Evolutionary conservation across 805 yeast species (phyloP), one percentile per base, ranked within the genome.

Genomic region (Zygotorulaspora sp.): DNA sequence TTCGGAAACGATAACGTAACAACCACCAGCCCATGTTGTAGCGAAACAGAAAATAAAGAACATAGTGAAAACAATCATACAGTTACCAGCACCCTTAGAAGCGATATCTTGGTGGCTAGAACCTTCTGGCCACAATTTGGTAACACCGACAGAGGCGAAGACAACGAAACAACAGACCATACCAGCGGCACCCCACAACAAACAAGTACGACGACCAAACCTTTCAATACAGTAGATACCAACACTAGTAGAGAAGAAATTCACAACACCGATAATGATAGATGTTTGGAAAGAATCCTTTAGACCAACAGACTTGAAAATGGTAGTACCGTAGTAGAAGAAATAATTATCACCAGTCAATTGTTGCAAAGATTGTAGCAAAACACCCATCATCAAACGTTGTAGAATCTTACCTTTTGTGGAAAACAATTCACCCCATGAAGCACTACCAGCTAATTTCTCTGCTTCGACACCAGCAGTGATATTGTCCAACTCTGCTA

Each of bases 21-120:
- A 75, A 52, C 74, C 71, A 55, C 85, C 83, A 49, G 84, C 86
- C 86, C 86, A 80, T 18, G 85, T 75, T 32, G 80, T 72, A 19
- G 87, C 86, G 53, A 80, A 80, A 69, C 71, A 78, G 72, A 79
- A 78, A 48, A 80, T 75, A 71, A 69, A 80, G 53, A 80, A 66
- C 68, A 83, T 77, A 17, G 86, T 71, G 50, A 80, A 70, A 65
- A 78, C 75, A 58, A 80, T 78, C 85, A 80, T 77, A 38, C 77
- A 81, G 61, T 76, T 62, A 65, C 86, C 86, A 36, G 80, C 74
- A 41, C 78, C 69, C 47, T 67, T 70, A 29, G 72, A 61, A 36
- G 78, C 68, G 21, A 68, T 71, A 53, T 68, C 67, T 44, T 60
- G 63, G 21, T 39, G 41, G 27, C 46, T 46, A 28, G 43, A 24